These are phyloP conservation scores for Colletotrichum godetiae DNA, from an alignment of 2,329 filamentous ascomycete species.

Conservation along the genomic window DNA sequence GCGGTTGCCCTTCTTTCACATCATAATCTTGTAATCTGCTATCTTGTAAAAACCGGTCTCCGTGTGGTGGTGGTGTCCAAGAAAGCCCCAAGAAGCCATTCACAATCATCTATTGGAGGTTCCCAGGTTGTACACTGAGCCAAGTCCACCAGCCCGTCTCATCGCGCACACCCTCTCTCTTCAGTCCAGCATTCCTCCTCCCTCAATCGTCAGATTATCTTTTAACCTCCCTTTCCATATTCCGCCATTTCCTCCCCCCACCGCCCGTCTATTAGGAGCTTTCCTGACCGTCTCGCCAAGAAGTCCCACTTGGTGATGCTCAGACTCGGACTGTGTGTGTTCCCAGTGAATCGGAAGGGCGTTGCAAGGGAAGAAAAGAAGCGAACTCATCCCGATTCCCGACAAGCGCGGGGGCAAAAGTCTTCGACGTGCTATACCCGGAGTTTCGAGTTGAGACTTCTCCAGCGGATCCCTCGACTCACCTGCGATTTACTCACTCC, in stretches of 20 bases:
- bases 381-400: neutral
- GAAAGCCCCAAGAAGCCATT: neutral
- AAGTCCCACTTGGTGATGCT: neutral
- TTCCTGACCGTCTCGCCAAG: neutral
- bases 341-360: neutral
- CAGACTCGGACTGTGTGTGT: neutral
- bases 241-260: neutral
- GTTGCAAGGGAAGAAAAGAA: neutral
- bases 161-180: constrained; percentile 20
- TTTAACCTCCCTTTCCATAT: constrained; percentile 7
- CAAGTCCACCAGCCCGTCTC: constrained; percentile 15
- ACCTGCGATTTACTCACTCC: neutral
- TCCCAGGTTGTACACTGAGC: neutral
- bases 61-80: neutral
- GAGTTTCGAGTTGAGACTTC: constrained; percentile 10
- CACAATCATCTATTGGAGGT: constrained; percentile 5
- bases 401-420: too few species aligned
- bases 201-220: neutral
- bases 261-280: too few species aligned
- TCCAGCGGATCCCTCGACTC: constrained; percentile 5
- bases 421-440: neutral
- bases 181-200: neutral
- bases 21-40: neutral
- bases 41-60: neutral
- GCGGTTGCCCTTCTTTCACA: neutral